phyloP scores from a whole-genome alignment of 2,329 filamentous ascomycete species.

The Bipolaris victoriae region DNA sequence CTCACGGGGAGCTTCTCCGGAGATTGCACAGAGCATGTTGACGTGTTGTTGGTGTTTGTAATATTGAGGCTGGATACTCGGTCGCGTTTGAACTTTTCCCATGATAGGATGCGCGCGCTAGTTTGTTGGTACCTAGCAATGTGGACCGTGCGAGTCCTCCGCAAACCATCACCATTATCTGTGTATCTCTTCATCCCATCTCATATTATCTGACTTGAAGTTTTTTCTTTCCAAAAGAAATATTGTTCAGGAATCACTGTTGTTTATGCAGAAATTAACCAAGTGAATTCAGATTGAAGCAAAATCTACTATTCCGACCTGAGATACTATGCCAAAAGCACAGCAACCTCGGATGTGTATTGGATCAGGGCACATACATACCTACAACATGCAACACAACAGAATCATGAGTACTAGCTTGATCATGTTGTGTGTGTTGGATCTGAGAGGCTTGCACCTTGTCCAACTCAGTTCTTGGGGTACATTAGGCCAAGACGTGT shows the following conservation, averaged over 20 bases:
- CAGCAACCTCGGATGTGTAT: background rate
- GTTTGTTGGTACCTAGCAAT: background rate
- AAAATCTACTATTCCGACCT: background rate
- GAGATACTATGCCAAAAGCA: background rate
- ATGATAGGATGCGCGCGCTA: constrained; percentile 7
- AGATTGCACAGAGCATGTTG: constrained; percentile 67
- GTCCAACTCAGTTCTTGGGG: background rate
- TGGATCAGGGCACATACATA: background rate
- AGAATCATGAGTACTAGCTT: no score
- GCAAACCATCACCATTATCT: background rate
- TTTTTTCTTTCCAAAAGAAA: background rate
- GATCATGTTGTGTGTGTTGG: background rate
- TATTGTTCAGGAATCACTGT: background rate
- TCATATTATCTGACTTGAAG: background rate
- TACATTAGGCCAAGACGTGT: background rate
- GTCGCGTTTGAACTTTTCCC: constrained; percentile 19
- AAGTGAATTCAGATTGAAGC: background rate
- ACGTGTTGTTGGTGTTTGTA: constrained; percentile 8
- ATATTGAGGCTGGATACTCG: background rate
- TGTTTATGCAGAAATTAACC: no score
- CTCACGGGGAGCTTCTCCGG: constrained; percentile 92
- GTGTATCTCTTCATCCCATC: background rate
- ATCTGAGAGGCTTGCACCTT: no score
- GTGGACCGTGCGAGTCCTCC: constrained; percentile 1
- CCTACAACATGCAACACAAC: no score